Evolutionary conservation across 2,329 filamentous ascomycete species (phyloP), one percentile per base, ranked within the genome.

Genomic region (Epichloe uncinata): DNA sequence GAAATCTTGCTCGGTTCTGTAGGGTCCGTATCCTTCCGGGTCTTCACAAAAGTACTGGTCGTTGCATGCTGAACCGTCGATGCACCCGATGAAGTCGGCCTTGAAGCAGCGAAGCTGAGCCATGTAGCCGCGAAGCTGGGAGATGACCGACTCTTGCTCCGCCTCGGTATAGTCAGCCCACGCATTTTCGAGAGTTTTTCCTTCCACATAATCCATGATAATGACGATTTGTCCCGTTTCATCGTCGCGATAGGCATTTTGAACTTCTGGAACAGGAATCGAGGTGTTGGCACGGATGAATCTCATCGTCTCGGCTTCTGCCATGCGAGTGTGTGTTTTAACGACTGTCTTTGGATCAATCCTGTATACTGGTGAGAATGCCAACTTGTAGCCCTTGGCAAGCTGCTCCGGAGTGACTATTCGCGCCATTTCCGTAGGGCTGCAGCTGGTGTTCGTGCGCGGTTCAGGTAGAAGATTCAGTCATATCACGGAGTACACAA

Each of bases 151-250:
- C 33, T 55, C 50, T 15, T 47, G 45, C 42, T 55, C 52, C 9
- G 43, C 20, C 13, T 55, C 53, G n/a, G 42, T 48, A 37, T 48
- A 49, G 45, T 42, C 48, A 7, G 7, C 44, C 54, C 56, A 55
- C 1, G 52, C 52, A 9, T 55, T 43, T 12, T 57, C 35, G 34
- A 58, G 55, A 8, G 26, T 26, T 26, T 52, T 44, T 4, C 55
- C 57, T 33, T 53, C 50, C 13, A 58, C 42, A 30, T 49, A 56
- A 9, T 56, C 52, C 56, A 58, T 60, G 2, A 58, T 38, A 6
- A 60, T 52, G 42, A 50, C 43, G 5, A 47, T 42, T 1, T 55
- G 34, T 2, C 53, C 52, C 3, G 50, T 51, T 12, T 49, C 8
- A 15, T 55, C 50, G 38, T 55, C 53, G 3, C 1, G 8, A 42